Percentiles rank a stretch among this genome's conserved stretches.
Conservation (phyloP, 805 yeast genomes). For the Suhomyces pyralidae region DNA sequence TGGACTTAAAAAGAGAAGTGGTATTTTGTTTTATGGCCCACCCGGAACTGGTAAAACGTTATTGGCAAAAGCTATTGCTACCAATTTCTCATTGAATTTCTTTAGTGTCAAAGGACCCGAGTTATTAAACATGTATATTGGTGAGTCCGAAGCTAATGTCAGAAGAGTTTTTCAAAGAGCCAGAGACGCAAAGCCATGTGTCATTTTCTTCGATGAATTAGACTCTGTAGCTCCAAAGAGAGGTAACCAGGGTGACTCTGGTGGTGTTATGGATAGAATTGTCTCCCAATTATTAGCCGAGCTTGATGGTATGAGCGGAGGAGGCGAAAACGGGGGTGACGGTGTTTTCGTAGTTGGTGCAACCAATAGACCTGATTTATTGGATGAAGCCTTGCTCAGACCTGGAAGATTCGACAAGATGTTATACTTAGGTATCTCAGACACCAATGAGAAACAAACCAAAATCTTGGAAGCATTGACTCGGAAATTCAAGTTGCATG, state of each 20-base stretch:
- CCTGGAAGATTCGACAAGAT: constrained; percentile 96
- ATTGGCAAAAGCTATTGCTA: constrained; percentile 95
- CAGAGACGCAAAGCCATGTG: constrained; percentile 96
- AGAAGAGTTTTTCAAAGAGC: constrained; percentile 92
- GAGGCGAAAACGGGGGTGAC: constrained; percentile 50
- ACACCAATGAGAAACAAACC: constrained; percentile 82
- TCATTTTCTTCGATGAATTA: constrained; percentile 93
- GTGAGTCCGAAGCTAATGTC: constrained; percentile 97
- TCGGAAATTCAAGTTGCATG: constrained; percentile 66
- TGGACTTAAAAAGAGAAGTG: constrained; percentile 91
- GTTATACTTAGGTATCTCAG: constrained; percentile 90
- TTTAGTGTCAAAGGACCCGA: constrained; percentile 98
- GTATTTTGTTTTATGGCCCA: constrained; percentile 94
- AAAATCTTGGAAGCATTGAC: constrained; percentile 87
- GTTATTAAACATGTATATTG: constrained; percentile 93
- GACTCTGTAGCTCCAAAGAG: constrained; percentile 98
- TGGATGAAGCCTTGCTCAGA: constrained; percentile 89
- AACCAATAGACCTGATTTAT: constrained; percentile 90
- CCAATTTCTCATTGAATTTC: constrained; percentile 89
- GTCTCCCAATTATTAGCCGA: constrained; percentile 95
- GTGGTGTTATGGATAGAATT: constrained; percentile 98
- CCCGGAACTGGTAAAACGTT: constrained; percentile 98
- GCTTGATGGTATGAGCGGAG: constrained; percentile 90
- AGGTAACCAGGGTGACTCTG: constrained; percentile 98
- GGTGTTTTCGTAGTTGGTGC: constrained; percentile 99